Percentiles rank a stretch among this genome's conserved stretches.
These are phyloP conservation scores for Tolypocladium ovalisporum DNA, from an alignment of 2,329 filamentous ascomycete genomes.

Conservation along the genomic window DNA sequence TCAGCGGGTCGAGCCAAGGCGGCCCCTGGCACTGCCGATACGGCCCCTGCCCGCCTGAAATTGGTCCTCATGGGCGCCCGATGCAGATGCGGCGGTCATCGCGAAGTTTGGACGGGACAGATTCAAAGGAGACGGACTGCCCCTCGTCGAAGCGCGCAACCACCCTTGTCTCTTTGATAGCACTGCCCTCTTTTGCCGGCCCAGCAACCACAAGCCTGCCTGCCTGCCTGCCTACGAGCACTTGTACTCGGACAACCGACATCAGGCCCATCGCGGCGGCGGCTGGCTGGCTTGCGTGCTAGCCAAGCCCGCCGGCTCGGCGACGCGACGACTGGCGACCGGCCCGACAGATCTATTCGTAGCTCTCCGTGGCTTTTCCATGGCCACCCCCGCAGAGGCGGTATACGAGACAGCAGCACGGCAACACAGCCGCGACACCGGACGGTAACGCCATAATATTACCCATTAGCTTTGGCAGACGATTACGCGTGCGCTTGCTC, in stretches of 20 bases:
- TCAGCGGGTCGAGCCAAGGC: not conserved
- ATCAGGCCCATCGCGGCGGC: too few relatives aligned
- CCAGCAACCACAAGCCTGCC: not conserved
- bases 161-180: not conserved
- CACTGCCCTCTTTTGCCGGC: not conserved
- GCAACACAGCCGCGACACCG: not conserved
- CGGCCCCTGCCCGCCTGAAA: not conserved
- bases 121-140: too few relatives aligned
- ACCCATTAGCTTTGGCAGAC: not conserved
- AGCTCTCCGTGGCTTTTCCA: not conserved
- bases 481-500: not conserved
- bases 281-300: too few relatives aligned
- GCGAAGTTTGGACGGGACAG: too few relatives aligned
- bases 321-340: not conserved
- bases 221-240: too few relatives aligned
- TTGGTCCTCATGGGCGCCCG: not conserved
- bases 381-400: not conserved
- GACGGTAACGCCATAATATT: too few relatives aligned
- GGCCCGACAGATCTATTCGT: not conserved
- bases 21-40: not conserved
- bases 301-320: too few relatives aligned
- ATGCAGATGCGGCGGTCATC: too few relatives aligned
- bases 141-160: not conserved
- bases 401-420: not conserved
- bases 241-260: too few relatives aligned